phyloP scores from a whole-genome alignment of 768 basidiomycete species.

The Coprinopsis cinerea region DNA sequence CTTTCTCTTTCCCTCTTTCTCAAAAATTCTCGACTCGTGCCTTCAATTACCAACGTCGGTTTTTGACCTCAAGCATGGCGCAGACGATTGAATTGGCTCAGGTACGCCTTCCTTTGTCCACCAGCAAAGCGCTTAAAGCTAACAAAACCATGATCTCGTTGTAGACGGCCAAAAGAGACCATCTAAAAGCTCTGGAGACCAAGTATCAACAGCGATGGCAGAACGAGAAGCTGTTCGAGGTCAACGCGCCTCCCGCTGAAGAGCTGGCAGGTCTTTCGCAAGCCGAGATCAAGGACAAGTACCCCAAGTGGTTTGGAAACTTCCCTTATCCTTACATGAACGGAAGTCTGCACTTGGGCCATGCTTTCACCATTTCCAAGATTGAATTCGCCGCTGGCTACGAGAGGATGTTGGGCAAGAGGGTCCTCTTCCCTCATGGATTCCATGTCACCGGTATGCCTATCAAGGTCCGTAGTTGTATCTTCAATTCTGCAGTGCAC shows the following conservation, averaged over 20 bases:
- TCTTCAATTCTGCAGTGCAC: not conserved
- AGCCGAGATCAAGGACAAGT: conserved; percentile 62
- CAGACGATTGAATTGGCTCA: conserved; percentile 64
- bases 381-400: conserved; percentile 96
- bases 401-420: conserved; percentile 91
- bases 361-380: conserved; percentile 97
- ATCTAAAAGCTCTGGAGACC: conserved; percentile 75
- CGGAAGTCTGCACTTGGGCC: conserved; percentile 92
- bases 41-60: no score
- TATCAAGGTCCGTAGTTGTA: conserved; percentile 72
- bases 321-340: conserved; percentile 99
- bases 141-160: conserved; percentile 1
- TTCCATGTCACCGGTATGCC: conserved; percentile 99
- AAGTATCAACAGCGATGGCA: conserved; percentile 83
- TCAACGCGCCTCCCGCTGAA: conserved; percentile 67
- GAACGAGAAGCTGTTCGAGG: conserved; percentile 73
- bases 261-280: conserved; percentile 59
- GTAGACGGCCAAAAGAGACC: conserved; percentile 94
- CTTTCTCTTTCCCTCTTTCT: conserved; percentile 12
- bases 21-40: no score
- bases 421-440: conserved; percentile 93
- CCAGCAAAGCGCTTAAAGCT: not conserved
- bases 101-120: conserved; percentile 26
- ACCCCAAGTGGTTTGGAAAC: conserved; percentile 97
- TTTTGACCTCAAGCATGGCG: conserved; percentile 32